phyloP scores from a whole-genome alignment of 129 eudicot genomes.

The Ambrosia artemisiifolia region DNA sequence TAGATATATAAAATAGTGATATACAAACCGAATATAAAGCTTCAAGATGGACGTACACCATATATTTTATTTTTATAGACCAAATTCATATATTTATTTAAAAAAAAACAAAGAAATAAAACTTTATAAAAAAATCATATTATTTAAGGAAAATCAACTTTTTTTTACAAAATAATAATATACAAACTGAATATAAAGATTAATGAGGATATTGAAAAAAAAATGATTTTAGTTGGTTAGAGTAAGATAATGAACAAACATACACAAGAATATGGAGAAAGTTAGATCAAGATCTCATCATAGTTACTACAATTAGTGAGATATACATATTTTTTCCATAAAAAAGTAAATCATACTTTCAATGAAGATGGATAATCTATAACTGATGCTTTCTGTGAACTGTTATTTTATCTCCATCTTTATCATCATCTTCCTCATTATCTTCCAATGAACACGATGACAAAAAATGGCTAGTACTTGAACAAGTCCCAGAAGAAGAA shows the following conservation, averaged over 20 bases:
- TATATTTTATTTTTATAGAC: not conserved
- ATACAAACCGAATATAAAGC: not conserved
- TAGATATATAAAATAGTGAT: not conserved
- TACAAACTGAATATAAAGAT: not conserved
- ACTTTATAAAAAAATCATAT: too few relatives aligned
- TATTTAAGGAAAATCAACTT: not conserved
- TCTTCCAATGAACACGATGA: constrained; percentile 45
- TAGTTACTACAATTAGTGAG: constrained; percentile 35
- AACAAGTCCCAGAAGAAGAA: constrained; percentile 49
- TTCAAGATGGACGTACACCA: not conserved
- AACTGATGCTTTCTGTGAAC: constrained; percentile 27
- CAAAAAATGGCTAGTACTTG: constrained; percentile 42
- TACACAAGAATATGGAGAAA: constrained; percentile 4
- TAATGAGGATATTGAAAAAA: not conserved
- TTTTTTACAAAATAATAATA: not conserved
- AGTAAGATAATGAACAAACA: not conserved
- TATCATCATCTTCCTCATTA: constrained; percentile 28
- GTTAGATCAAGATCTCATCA: constrained; percentile 35
- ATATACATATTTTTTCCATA: constrained; percentile 33
- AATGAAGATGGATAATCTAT: constrained; percentile 27
- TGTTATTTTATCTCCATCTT: constrained; percentile 17
- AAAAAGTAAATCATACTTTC: constrained; percentile 18
- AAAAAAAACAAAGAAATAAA: too few relatives aligned
- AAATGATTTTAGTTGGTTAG: not conserved
- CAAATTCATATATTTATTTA: too few relatives aligned